phyloP scores from a whole-genome alignment of 768 basidiomycete genomes.

The Mycena floridula region DNA sequence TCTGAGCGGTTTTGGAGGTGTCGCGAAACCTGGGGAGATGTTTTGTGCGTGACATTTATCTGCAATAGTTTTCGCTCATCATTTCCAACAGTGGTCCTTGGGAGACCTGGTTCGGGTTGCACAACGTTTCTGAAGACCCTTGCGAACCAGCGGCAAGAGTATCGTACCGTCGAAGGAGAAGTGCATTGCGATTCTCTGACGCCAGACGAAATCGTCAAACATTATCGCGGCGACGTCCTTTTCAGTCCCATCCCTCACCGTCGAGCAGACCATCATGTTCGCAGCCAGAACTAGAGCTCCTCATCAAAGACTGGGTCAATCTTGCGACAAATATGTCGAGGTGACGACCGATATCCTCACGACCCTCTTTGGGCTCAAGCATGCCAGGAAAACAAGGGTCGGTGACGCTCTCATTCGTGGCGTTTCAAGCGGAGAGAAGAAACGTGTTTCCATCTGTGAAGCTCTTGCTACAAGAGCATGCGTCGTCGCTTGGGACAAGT shows the following conservation, averaged over 20 bases:
- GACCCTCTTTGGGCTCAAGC: constrained; percentile 71
- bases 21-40: constrained; percentile 69
- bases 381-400: constrained; percentile 65
- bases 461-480: constrained; percentile 54
- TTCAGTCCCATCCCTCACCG: constrained; percentile 81
- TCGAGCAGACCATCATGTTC: constrained; percentile 68
- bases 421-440: constrained; percentile 71
- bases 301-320: constrained; percentile 37
- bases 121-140: constrained; percentile 78
- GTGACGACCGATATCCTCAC: constrained; percentile 49
- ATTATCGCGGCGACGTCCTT: constrained; percentile 73
- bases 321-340: constrained; percentile 36
- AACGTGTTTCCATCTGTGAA: constrained; percentile 79
- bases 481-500: constrained; percentile 78
- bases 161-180: constrained; percentile 59
- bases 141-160: constrained; percentile 69
- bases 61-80: not conserved
- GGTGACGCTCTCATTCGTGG: constrained; percentile 74
- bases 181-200: constrained; percentile 74
- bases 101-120: constrained; percentile 82
- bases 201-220: constrained; percentile 53
- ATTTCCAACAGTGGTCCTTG: constrained; percentile 60
- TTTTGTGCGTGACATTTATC: constrained; percentile 43
- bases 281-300: constrained; percentile 67
- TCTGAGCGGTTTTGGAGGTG: constrained; percentile 56